A percentile compares a stretch with the other conserved stretches of the same genome.
Evolutionary conservation across 2,329 filamentous ascomycete genomes (phyloP).

Genomic region (Xylaria sp.): DNA sequence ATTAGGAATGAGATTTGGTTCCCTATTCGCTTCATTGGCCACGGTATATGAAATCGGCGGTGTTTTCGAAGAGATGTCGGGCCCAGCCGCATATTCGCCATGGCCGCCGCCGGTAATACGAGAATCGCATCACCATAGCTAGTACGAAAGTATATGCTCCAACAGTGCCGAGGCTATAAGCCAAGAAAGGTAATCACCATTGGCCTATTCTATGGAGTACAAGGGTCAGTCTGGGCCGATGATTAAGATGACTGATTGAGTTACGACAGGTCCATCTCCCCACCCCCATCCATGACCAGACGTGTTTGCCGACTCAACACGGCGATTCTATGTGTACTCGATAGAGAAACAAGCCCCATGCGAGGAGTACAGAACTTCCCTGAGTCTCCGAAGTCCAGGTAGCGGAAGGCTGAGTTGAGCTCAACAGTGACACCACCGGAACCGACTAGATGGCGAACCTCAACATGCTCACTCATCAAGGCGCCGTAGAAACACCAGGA

Average conservation of each 20-base stretch:
- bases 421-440: not conserved
- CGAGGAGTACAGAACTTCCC: not conserved
- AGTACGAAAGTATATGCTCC: conserved; percentile 60
- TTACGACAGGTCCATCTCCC: conserved; percentile 50
- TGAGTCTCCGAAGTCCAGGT: not conserved
- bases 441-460: conserved; percentile 51
- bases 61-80: conserved; percentile 56
- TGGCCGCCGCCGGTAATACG: conserved; percentile 57
- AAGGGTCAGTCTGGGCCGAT: conserved; percentile 59
- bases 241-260: conserved; percentile 57
- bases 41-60: conserved; percentile 51
- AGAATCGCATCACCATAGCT: conserved; percentile 62
- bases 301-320: not conserved
- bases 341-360: conserved; percentile 49
- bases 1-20: not conserved
- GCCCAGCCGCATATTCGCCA: conserved; percentile 57
- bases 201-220: conserved; percentile 59
- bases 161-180: conserved; percentile 55
- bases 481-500: conserved; percentile 55
- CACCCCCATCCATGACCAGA: not conserved
- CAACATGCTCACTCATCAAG: conserved; percentile 60
- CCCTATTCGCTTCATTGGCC: not conserved
- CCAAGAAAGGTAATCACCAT: conserved; percentile 56
- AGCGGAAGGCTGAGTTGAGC: not conserved
- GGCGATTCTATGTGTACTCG: conserved; percentile 56